These are phyloP conservation scores for Raffaelea deltoideospora DNA, from an alignment of 2,329 filamentous ascomycete genomes.

Conservation along the genomic window DNA sequence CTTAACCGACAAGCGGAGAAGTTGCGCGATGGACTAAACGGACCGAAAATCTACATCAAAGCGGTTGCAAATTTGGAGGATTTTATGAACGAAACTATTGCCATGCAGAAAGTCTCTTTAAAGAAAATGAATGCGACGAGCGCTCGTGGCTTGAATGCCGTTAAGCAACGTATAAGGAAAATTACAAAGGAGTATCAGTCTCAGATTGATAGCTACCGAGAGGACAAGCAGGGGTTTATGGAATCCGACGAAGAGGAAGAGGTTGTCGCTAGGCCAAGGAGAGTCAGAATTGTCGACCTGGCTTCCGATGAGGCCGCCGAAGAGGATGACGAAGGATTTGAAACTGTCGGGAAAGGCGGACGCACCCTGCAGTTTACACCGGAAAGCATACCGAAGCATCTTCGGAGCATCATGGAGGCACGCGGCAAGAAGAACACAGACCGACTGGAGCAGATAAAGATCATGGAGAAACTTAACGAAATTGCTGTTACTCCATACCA, in stretches of 20 bases:
- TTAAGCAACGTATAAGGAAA: constrained; percentile 98
- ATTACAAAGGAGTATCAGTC: constrained; percentile 88
- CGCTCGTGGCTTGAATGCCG: constrained; percentile 83
- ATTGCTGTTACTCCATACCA: constrained; percentile 88
- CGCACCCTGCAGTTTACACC: constrained; percentile 84
- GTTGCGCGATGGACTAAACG: constrained; percentile 59
- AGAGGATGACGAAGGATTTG: constrained; percentile 74
- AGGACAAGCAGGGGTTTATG: constrained; percentile 78
- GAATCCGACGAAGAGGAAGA: constrained; percentile 67
- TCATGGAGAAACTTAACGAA: constrained; percentile 91
- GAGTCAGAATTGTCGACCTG: constrained; percentile 29
- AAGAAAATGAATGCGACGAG: constrained; percentile 99
- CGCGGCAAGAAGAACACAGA: constrained; percentile 99
- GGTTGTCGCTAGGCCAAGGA: constrained; percentile 35
- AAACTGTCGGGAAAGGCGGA: constrained; percentile 76
- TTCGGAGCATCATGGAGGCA: constrained; percentile 84
- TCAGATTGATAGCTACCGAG: constrained; percentile 76
- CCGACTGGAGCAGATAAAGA: constrained; percentile 81
- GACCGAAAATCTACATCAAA: constrained; percentile 86
- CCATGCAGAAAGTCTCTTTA: constrained; percentile 87
- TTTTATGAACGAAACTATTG: constrained; percentile 79
- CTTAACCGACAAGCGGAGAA: constrained; percentile 76
- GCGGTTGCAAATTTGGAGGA: constrained; percentile 88
- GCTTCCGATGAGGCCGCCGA: constrained; percentile 30
- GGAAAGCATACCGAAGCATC: constrained; percentile 95